These are phyloP conservation scores for Ustilago sp. DNA, from an alignment of 1,284 basidiomycete species.

Conservation along the genomic window DNA sequence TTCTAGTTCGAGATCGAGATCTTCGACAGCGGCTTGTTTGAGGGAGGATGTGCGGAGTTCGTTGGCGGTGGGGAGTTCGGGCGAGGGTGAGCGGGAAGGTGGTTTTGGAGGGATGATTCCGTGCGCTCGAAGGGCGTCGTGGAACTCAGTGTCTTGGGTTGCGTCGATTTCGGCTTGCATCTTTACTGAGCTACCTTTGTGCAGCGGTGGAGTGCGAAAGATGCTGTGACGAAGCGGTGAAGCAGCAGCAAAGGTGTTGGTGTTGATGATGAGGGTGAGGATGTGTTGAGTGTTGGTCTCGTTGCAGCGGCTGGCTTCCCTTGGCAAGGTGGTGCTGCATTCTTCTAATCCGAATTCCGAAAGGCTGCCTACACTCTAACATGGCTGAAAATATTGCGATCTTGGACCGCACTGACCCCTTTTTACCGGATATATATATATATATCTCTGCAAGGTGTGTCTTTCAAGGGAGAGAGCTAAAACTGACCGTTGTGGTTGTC, in stretches of 20 bases:
- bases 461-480: background rate
- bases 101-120: conserved; percentile 67
- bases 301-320: background rate
- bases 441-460: background rate
- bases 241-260: background rate
- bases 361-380: background rate
- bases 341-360: conserved; percentile 16
- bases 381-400: background rate
- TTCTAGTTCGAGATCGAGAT: conserved; percentile 60
- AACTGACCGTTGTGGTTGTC: background rate
- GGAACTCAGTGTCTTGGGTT: conserved; percentile 65
- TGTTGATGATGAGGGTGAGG: background rate
- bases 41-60: conserved; percentile 50
- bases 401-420: background rate
- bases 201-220: background rate
- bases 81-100: conserved; percentile 66
- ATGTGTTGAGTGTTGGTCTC: background rate
- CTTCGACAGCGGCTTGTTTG: conserved; percentile 55
- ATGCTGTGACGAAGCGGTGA: background rate
- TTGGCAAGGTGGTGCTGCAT: background rate
- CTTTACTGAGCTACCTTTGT: background rate
- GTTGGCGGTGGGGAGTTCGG: conserved; percentile 52
- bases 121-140: conserved; percentile 65
- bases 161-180: conserved; percentile 62
- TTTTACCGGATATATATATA: background rate